Percentiles rank a stretch among this genome's conserved stretches.
Conservation (phyloP, 2,329 filamentous ascomycete species). For the Simplicillium sp. region DNA sequence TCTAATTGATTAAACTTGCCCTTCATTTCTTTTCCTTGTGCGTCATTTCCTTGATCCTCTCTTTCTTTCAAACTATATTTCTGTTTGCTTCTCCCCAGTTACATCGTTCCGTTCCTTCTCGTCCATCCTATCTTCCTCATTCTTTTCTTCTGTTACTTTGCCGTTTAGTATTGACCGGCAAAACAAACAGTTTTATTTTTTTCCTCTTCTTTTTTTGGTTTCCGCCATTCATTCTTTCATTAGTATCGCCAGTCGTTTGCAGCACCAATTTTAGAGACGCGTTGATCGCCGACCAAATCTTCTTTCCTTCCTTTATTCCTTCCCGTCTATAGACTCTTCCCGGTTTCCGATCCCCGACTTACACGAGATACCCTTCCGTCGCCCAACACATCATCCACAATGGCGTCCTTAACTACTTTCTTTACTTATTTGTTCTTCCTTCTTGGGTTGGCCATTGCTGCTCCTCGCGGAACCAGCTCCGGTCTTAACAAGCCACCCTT, state of each 20-base stretch:
- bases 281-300: constrained; percentile 16
- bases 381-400: background rate
- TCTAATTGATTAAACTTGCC: too few species aligned
- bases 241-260: constrained; percentile 5
- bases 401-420: constrained; percentile 1
- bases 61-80: constrained; percentile 13
- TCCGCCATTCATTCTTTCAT: constrained; percentile 8
- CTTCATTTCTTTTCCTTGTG: too few species aligned
- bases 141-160: constrained; percentile 2
- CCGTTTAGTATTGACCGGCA: too few species aligned
- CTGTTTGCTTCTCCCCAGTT: constrained; percentile 6
- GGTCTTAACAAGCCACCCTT: constrained; percentile 16
- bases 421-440: constrained; percentile 1
- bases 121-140: constrained; percentile 10
- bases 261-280: constrained; percentile 16
- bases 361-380: background rate
- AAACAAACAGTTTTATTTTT: too few species aligned
- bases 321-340: too few species aligned
- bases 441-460: constrained; percentile 14
- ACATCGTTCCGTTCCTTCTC: constrained; percentile 3
- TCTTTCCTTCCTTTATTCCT: constrained; percentile 1
- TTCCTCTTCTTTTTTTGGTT: too few species aligned
- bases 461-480: constrained; percentile 12
- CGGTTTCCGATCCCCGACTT: background rate
- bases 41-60: constrained; percentile 7